Base-by-base conservation (phyloP, 768 basidiomycete genomes). In the Lanmaoa rubissima region DNA sequence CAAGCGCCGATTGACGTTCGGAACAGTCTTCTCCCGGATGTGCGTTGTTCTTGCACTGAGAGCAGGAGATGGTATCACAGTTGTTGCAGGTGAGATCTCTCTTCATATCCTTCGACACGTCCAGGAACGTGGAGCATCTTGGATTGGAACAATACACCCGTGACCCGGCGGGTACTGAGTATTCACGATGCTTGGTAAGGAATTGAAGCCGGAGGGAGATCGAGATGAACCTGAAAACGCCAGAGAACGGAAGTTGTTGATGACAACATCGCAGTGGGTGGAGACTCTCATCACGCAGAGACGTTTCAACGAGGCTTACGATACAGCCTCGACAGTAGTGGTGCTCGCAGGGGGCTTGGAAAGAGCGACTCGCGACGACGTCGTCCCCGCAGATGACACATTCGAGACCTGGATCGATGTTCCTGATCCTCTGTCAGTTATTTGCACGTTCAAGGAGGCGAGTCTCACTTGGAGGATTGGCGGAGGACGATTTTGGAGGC, bases 61-160 rank as follows among this genome's bases (percentile, higher is more conserved):
- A 65, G 62, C 85, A 87, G 0, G 80, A 74, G 32, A 53, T 42
- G 0, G 68, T 66, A 4, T 50, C 24, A 62, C 85, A 87, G n/a
- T 58, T 41, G 0, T 51, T n/a, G 57, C 85, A 86, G 8, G 21
- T 21, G 12, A 80, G 51, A 12, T 67, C 50, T 21, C 43, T 44
- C 26, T 21, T 51, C 46, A 3, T 19, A 28, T 16, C 24, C 19
- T 43, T 60, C 5, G 76, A 73, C 1, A 78, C 73, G 5, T 79
- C 82, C 13, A 86, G 71, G 67, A 86, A 87, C 0, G 67, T 42
- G 21, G 84, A 84, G 60, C 84, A 86, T 1, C 74, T 73, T 5
- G 76, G 70, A 5, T 64, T 73, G n/a, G 78, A 74, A 47, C 77
- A 78, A 57, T 86, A 87, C 4, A 86, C 62, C 7, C 86, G 75